These are phyloP conservation scores for Lodderomyces beijingensis DNA, from an alignment of 1,139 yeast genomes.

Conservation along the genomic window DNA sequence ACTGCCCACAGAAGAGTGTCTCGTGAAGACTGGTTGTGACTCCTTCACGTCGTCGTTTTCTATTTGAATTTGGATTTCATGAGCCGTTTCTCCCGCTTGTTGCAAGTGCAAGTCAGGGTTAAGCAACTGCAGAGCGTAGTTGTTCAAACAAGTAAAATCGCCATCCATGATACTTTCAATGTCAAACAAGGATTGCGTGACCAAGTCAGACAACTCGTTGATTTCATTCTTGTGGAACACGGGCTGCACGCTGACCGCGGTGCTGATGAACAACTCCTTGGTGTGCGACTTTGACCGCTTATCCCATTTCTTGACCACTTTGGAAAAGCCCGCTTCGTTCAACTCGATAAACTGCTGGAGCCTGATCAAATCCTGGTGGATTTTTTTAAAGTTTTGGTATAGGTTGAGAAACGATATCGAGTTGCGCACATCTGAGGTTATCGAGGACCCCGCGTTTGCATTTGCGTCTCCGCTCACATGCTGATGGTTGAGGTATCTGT, in stretches of 20 bases:
- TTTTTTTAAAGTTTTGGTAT: slow-evolving; percentile 85
- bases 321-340: slow-evolving; percentile 92
- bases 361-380: slow-evolving; percentile 81
- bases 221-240: slow-evolving; percentile 89
- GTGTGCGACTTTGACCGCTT: slow-evolving; percentile 93
- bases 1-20: slow-evolving; percentile 11
- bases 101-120: not conserved
- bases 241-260: slow-evolving; percentile 96
- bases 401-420: slow-evolving; percentile 47
- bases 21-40: slow-evolving; percentile 6
- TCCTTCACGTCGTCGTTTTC: not conserved
- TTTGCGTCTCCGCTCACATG: not conserved
- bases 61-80: not conserved
- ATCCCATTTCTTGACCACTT: slow-evolving; percentile 96
- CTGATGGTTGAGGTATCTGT: slow-evolving; percentile 28
- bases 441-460: slow-evolving; percentile 1
- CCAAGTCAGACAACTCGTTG: slow-evolving; percentile 78
- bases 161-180: slow-evolving; percentile 85
- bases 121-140: slow-evolving; percentile 6
- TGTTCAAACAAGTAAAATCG: slow-evolving; percentile 33
- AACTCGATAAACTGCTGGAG: slow-evolving; percentile 90
- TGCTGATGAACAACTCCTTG: slow-evolving; percentile 81
- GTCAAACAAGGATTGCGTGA: slow-evolving; percentile 72
- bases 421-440: slow-evolving; percentile 32
- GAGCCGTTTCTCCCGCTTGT: not conserved